These are phyloP conservation scores for Limonium bicolor DNA, from an alignment of 148 eudicot genomes.

Conservation along the genomic window DNA sequence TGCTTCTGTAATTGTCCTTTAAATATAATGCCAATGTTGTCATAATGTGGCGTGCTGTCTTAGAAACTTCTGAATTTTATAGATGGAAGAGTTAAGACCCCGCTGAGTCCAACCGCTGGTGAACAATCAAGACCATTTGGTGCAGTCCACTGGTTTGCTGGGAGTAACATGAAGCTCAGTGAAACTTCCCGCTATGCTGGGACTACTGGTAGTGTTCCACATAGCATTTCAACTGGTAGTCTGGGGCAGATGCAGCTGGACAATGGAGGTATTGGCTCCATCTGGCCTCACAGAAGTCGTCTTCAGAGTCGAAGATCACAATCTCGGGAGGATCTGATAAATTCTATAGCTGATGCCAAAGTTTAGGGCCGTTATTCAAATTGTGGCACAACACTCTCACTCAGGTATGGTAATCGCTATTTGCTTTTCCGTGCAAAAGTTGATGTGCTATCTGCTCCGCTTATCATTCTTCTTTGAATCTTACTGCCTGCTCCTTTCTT, in stretches of 20 bases:
- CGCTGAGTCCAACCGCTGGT: conserved; percentile 70
- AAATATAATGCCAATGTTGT: too few species aligned
- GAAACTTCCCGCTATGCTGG: conserved; percentile 50
- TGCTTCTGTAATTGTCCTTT: too few species aligned
- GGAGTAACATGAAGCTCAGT: conserved; percentile 50
- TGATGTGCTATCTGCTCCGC: too few species aligned
- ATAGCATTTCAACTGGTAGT: conserved; percentile 82
- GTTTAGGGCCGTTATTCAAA: too few species aligned
- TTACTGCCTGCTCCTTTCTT: too few species aligned
- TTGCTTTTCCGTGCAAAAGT: too few species aligned
- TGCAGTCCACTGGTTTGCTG: conserved; percentile 26
- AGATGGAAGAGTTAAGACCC: conserved; percentile 76
- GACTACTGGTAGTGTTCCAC: conserved; percentile 56
- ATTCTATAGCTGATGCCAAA: conserved; percentile 73
- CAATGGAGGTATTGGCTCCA: conserved; percentile 34
- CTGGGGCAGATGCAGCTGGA: conserved; percentile 89
- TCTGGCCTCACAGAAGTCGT: conserved; percentile 73
- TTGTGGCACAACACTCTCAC: too few species aligned
- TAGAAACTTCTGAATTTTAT: too few species aligned
- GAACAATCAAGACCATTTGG: conserved; percentile 49
- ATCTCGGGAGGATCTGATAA: conserved; percentile 80
- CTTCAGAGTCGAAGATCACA: conserved; percentile 93
- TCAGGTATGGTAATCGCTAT: too few species aligned
- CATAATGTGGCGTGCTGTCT: neutral
- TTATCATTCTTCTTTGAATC: too few species aligned